Percentiles rank a stretch among this genome's conserved stretches.
Evolutionary conservation across 2,329 filamentous ascomycete genomes (phyloP).

Genomic region (Fonsecaea erecta): DNA sequence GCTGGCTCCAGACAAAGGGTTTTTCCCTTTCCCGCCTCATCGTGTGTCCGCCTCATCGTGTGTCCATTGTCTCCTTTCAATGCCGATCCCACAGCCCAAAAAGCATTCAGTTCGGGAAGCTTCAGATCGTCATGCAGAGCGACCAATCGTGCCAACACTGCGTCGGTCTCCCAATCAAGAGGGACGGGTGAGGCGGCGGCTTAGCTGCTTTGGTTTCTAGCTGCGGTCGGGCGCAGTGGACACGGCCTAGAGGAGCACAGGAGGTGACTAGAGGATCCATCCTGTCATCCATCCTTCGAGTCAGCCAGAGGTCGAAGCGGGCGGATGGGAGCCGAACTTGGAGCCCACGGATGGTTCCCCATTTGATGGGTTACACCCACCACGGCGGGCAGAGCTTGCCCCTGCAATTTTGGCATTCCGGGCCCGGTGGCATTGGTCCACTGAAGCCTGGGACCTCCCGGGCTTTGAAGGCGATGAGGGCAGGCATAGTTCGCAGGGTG

Average conservation of each 20-base stretch:
- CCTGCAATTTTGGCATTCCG: slow-evolving; percentile 23
- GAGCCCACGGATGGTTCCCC: not conserved
- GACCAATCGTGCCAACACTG: slow-evolving; percentile 27
- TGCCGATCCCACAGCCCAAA: slow-evolving; percentile 11
- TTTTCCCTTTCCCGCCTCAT: slow-evolving; percentile 5
- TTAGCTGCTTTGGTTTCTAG: slow-evolving; percentile 21
- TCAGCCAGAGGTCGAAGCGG: slow-evolving; percentile 4
- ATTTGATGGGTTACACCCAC: slow-evolving; percentile 18
- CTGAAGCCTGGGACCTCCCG: not conserved
- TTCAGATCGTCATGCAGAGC: slow-evolving; percentile 22
- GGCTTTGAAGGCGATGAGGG: not conserved
- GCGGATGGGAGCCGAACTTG: not conserved
- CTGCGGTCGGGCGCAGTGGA: slow-evolving; percentile 16
- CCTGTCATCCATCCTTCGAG: not conserved
- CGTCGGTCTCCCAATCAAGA: slow-evolving; percentile 28
- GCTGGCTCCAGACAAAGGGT: not conserved
- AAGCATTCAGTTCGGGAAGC: slow-evolving; percentile 12
- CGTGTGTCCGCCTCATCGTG: too few species aligned
- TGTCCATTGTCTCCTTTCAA: not conserved
- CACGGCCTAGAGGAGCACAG: not conserved
- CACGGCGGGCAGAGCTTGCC: slow-evolving; percentile 2
- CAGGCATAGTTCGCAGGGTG: not conserved
- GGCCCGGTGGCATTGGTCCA: not conserved
- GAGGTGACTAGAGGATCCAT: not conserved
- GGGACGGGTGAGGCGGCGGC: slow-evolving; percentile 28